phyloP scores from a whole-genome alignment of 1,284 basidiomycete genomes.

The Coniophora puteana region DNA sequence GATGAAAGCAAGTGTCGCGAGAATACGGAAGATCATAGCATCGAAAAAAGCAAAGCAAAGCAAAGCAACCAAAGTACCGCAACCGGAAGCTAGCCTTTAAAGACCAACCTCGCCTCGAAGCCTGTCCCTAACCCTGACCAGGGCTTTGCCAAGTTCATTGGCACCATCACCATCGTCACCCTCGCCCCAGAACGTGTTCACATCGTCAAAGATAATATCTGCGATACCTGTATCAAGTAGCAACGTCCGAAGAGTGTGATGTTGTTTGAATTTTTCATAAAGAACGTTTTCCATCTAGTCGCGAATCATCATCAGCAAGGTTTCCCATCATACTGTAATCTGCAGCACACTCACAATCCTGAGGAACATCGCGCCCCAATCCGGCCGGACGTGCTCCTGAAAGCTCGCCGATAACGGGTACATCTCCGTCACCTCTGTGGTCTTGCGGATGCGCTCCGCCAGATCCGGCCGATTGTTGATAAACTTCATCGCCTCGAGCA shows the following conservation, averaged over 20 bases:
- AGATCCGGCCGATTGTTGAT: constrained; percentile 42
- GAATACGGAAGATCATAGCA: too few species aligned
- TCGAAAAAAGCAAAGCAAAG: too few species aligned
- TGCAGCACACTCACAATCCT: constrained; percentile 35
- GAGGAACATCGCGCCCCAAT: constrained; percentile 51
- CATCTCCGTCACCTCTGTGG: constrained; percentile 43
- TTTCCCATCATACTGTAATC: not conserved
- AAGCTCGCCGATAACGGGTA: constrained; percentile 41
- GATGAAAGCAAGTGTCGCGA: too few species aligned
- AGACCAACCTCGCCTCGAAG: constrained; percentile 36
- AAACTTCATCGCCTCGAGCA: constrained; percentile 68
- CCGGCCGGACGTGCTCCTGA: constrained; percentile 37
- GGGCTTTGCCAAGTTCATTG: constrained; percentile 56
- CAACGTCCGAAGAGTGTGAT: constrained; percentile 41
- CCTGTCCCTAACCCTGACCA: constrained; percentile 48
- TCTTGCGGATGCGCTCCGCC: constrained; percentile 48
- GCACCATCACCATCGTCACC: constrained; percentile 42
- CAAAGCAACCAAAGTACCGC: too few species aligned
- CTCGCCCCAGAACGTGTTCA: constrained; percentile 51
- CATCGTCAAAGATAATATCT: constrained; percentile 47
- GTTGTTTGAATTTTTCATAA: constrained; percentile 59
- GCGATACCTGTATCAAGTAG: constrained; percentile 47
- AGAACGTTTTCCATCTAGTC: constrained; percentile 58
- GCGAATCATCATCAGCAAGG: constrained; percentile 2
- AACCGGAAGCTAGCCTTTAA: too few species aligned